phyloP scores from a whole-genome alignment of 2,329 filamentous ascomycete genomes.

The Botrytis elliptica region DNA sequence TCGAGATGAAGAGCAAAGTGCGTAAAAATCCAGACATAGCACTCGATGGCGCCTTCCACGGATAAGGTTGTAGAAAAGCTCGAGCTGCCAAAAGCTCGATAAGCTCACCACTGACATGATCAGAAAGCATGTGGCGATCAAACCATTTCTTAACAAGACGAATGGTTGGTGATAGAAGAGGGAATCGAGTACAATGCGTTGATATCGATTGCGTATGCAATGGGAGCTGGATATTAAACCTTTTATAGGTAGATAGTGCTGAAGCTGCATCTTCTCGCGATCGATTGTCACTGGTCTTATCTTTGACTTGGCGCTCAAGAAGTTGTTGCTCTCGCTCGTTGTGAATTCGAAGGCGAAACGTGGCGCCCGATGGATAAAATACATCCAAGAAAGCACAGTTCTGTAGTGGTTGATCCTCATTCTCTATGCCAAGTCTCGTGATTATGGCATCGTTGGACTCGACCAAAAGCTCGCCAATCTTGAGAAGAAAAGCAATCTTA shows the following conservation, averaged over 20 bases:
- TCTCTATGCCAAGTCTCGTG: constrained; percentile 78
- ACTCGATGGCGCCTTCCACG: constrained; percentile 76
- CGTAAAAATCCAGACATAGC: constrained; percentile 78
- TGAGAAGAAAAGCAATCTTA: constrained; percentile 82
- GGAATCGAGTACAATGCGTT: constrained; percentile 76
- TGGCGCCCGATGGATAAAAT: constrained; percentile 65
- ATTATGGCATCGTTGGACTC: constrained; percentile 58
- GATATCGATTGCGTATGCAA: constrained; percentile 79
- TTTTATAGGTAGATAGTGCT: constrained; percentile 69
- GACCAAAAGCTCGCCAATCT: constrained; percentile 64
- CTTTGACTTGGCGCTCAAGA: constrained; percentile 74
- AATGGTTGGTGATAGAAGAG: constrained; percentile 76
- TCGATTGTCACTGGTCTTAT: constrained; percentile 65
- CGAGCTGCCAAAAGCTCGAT: constrained; percentile 79
- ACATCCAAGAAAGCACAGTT: constrained; percentile 85
- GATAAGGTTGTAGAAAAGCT: constrained; percentile 77
- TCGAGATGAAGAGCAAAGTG: constrained; percentile 73
- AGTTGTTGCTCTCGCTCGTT: constrained; percentile 83
- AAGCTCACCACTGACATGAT: constrained; percentile 75
- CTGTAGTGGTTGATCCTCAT: constrained; percentile 62
- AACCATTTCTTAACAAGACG: constrained; percentile 91
- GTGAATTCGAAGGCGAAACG: constrained; percentile 83
- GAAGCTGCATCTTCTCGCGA: constrained; percentile 67
- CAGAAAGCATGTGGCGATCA: constrained; percentile 72
- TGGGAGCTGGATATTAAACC: constrained; percentile 68